phyloP scores from a whole-genome alignment of 495 filamentous ascomycete species.

The Neurospora sp. region DNA sequence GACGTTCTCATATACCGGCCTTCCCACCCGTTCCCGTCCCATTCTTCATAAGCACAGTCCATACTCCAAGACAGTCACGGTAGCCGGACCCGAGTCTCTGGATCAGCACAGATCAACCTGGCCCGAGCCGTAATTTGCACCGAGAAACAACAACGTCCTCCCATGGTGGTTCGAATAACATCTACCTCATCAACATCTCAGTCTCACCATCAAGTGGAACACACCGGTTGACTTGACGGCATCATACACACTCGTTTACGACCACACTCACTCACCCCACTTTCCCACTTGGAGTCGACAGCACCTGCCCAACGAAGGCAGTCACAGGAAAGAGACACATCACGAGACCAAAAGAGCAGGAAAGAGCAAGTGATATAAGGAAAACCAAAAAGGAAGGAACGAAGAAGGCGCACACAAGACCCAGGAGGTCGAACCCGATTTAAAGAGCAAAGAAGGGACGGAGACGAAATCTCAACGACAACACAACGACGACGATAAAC shows the following conservation, averaged over 20 bases:
- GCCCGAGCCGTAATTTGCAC: background rate
- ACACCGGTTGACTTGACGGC: background rate
- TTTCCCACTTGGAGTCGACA: background rate
- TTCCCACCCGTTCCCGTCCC: background rate
- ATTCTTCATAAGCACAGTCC: background rate
- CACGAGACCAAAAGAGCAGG: background rate
- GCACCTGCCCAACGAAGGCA: background rate
- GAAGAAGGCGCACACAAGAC: background rate
- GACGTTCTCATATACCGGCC: background rate
- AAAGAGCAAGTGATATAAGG: background rate
- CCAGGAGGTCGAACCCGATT: background rate
- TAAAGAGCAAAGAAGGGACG: background rate
- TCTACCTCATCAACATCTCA: background rate
- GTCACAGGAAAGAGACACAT: background rate
- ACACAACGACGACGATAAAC: background rate
- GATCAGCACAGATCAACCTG: background rate
- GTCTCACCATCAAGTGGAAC: background rate
- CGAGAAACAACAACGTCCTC: background rate
- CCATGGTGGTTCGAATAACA: background rate
- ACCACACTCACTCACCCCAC: background rate
- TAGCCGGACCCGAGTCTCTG: background rate
- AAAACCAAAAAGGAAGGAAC: background rate
- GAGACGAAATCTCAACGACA: background rate
- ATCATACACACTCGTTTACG: background rate
- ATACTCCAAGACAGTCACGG: background rate